Evolutionary conservation across 2,329 filamentous ascomycete genomes (phyloP).

Genomic region (Clonostachys rosea): DNA sequence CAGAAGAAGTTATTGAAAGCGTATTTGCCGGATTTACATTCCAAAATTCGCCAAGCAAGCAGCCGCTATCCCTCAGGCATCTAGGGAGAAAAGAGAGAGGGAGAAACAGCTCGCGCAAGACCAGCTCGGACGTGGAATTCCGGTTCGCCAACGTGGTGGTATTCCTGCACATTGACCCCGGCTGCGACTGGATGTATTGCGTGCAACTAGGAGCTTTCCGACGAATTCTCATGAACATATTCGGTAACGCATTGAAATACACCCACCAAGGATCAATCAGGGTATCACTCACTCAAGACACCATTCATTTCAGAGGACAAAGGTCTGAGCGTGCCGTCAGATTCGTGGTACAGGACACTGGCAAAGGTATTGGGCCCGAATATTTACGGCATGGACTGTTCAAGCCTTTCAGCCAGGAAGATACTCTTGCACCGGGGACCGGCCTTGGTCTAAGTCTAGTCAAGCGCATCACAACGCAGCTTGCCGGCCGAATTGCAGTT

Average conservation of each 20-base stretch:
- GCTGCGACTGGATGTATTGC: slow-evolving; percentile 45
- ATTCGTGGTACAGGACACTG: slow-evolving; percentile 57
- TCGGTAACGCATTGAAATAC: slow-evolving; percentile 60
- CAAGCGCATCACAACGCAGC: slow-evolving; percentile 48
- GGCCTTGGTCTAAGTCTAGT: slow-evolving; percentile 65
- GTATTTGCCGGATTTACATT: slow-evolving; percentile 39
- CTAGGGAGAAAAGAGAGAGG: too few species aligned
- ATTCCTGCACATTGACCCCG: slow-evolving; percentile 42
- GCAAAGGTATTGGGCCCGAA: slow-evolving; percentile 59
- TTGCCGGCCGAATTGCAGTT: slow-evolving; percentile 57
- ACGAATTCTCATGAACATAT: slow-evolving; percentile 57
- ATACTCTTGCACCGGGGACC: slow-evolving; percentile 52
- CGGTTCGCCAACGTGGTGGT: slow-evolving; percentile 25
- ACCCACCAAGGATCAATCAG: slow-evolving; percentile 30
- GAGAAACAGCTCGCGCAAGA: background rate
- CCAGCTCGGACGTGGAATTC: background rate
- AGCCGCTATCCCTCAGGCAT: too few species aligned
- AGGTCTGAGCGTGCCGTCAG: slow-evolving; percentile 7
- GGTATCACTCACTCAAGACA: slow-evolving; percentile 15
- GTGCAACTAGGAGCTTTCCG: slow-evolving; percentile 45
- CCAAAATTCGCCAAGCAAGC: slow-evolving; percentile 15
- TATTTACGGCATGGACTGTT: slow-evolving; percentile 58
- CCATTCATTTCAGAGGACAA: background rate
- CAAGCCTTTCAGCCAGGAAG: slow-evolving; percentile 61
- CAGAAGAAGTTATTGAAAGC: slow-evolving; percentile 41